phyloP scores from a whole-genome alignment of 345 rosid species.

The Clausena lansium region DNA sequence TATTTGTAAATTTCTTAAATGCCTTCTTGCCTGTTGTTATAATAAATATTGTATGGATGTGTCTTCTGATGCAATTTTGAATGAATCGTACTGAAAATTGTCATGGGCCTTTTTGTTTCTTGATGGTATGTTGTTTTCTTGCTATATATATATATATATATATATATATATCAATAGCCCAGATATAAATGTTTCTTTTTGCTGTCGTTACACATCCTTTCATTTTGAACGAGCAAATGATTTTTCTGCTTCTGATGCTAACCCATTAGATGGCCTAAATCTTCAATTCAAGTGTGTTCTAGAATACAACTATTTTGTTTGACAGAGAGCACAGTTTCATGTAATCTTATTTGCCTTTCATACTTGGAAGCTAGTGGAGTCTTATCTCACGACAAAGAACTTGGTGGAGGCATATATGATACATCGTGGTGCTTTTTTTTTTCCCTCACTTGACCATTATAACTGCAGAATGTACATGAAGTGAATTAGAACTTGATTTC shows the following conservation, averaged over 20 bases:
- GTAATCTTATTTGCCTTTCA: background rate
- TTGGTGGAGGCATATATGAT: background rate
- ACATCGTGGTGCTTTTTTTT: background rate
- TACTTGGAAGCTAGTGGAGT: background rate
- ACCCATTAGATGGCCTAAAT: background rate
- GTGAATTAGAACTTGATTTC: background rate
- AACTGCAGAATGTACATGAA: background rate
- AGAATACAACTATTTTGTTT: background rate
- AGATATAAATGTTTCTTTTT: background rate
- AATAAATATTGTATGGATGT: slow-evolving; percentile 15
- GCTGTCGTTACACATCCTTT: background rate
- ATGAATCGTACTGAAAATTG: slow-evolving; percentile 18
- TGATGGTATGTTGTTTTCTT: slow-evolving; percentile 6
- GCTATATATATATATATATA: background rate
- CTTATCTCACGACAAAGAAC: background rate
- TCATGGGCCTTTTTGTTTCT: background rate
- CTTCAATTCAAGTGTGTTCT: background rate
- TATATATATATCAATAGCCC: background rate
- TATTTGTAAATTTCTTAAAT: slow-evolving; percentile 22
- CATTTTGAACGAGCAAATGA: background rate
- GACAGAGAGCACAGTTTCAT: background rate
- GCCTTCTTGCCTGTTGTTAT: background rate
- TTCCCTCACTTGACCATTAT: background rate
- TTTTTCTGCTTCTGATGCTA: background rate
- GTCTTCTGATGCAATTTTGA: slow-evolving; percentile 25